These are phyloP conservation scores for Phytopythium delawarense DNA, from an alignment of 352 stramenopile genomes.

Conservation along the genomic window DNA sequence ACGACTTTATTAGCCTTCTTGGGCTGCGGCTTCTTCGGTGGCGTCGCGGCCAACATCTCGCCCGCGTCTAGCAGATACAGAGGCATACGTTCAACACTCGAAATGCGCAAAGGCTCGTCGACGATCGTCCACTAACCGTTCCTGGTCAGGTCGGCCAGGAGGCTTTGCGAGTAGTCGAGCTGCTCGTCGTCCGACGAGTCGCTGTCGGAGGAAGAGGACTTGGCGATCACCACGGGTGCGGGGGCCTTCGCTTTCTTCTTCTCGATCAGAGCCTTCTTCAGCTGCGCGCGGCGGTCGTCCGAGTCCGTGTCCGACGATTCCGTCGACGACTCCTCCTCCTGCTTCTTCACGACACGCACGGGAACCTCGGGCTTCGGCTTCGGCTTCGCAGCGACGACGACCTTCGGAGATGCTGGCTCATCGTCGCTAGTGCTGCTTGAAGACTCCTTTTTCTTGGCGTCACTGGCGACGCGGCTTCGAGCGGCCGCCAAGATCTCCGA, in stretches of 20 bases:
- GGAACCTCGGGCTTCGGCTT: not conserved
- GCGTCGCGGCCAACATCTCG: slow-evolving; percentile 13
- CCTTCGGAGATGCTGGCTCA: slow-evolving; percentile 6
- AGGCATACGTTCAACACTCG: not conserved
- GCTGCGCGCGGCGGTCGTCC: slow-evolving; percentile 9
- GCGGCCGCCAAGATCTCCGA: slow-evolving; percentile 37
- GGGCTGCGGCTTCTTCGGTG: slow-evolving; percentile 20
- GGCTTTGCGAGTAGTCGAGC: slow-evolving; percentile 70
- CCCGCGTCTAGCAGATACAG: slow-evolving; percentile 19
- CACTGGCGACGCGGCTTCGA: not conserved
- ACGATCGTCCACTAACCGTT: slow-evolving; percentile 34
- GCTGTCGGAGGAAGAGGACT: slow-evolving; percentile 20
- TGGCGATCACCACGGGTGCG: slow-evolving; percentile 18
- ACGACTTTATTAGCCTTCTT: slow-evolving; percentile 27
- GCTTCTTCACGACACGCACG: not conserved
- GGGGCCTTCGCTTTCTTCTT: slow-evolving; percentile 9
- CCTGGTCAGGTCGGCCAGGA: slow-evolving; percentile 68
- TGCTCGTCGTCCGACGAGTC: slow-evolving; percentile 60
- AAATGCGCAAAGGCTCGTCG: slow-evolving; percentile 11
- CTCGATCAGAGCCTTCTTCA: slow-evolving; percentile 4
- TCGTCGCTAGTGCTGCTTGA: not conserved
- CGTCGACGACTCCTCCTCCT: not conserved
- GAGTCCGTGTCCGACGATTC: slow-evolving; percentile 8
- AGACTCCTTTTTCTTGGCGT: not conserved
- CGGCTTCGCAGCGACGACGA: slow-evolving; percentile 29